Evolutionary conservation across 352 stramenopile species (phyloP).

Genomic region (Phytopythium chamaehyphon): DNA sequence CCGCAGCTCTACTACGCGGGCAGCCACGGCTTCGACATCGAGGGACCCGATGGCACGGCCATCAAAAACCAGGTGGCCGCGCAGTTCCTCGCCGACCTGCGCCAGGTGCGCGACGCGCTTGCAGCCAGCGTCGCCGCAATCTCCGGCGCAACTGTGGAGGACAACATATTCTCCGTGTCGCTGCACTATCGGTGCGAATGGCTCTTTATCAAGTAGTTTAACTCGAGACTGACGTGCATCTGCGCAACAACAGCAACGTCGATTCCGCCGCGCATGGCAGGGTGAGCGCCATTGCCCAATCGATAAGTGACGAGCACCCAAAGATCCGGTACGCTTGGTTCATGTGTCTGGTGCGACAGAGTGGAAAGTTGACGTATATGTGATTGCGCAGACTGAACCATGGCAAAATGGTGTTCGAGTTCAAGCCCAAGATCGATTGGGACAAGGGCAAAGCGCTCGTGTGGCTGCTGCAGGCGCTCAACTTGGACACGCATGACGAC

Average conservation of each 20-base stretch:
- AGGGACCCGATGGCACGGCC: constrained; percentile 61
- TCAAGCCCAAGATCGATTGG: constrained; percentile 90
- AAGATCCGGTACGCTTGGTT: constrained; percentile 50
- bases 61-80: constrained; percentile 85
- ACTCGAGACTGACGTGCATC: not conserved
- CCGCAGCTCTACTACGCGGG: constrained; percentile 87
- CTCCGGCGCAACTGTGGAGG: constrained; percentile 72
- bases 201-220: not conserved
- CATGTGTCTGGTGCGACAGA: no score
- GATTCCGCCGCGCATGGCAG: constrained; percentile 26
- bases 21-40: constrained; percentile 89
- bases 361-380: no score
- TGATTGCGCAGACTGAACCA: constrained; percentile 51
- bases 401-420: constrained; percentile 90
- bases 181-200: constrained; percentile 76
- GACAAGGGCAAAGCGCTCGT: constrained; percentile 90
- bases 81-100: constrained; percentile 68
- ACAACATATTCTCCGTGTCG: constrained; percentile 89
- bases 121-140: constrained; percentile 37
- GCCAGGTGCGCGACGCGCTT: constrained; percentile 52
- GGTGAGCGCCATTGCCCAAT: constrained; percentile 44
- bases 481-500: constrained; percentile 61
- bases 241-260: constrained; percentile 51
- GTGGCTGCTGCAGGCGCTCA: constrained; percentile 78
- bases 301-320: constrained; percentile 36